Conservation (phyloP, 768 basidiomycete genomes). For the Scleroderma bovista region DNA sequence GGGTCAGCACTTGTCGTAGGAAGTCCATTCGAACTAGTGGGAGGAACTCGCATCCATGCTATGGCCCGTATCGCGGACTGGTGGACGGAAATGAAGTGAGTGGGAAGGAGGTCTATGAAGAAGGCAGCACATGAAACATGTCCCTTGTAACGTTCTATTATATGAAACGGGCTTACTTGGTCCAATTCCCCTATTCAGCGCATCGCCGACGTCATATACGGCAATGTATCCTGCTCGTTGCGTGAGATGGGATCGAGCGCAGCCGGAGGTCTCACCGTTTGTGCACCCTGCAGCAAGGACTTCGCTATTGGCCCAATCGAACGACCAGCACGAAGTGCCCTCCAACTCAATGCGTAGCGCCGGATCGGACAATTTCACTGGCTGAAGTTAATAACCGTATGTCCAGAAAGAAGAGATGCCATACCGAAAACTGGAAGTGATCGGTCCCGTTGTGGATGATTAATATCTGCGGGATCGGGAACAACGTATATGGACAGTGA, state of each 20-base stretch:
- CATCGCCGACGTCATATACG: conserved; percentile 48
- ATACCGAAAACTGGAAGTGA: conserved; percentile 45
- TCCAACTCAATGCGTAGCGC: conserved; percentile 68
- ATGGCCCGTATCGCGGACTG: conserved; percentile 76
- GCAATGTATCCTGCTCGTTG: conserved; percentile 44
- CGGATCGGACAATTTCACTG: conserved; percentile 60
- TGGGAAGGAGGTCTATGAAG: conserved; percentile 46
- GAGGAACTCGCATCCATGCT: conserved; percentile 69
- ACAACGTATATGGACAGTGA: conserved; percentile 72
- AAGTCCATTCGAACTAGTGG: conserved; percentile 41
- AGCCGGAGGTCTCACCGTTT: conserved; percentile 50
- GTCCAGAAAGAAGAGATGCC: conserved; percentile 11
- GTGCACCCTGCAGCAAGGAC: conserved; percentile 77
- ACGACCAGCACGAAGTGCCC: conserved; percentile 68
- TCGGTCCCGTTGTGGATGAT: conserved; percentile 19
- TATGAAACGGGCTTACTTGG: conserved; percentile 23
- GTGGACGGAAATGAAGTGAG: conserved; percentile 68
- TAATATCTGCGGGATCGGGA: conserved; percentile 66
- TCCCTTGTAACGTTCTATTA: not conserved
- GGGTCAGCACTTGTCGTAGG: conserved; percentile 52
- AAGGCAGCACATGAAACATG: not conserved
- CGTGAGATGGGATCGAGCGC: not conserved
- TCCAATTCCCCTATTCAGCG: conserved; percentile 30
- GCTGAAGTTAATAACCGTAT: not conserved
- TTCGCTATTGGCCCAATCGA: conserved; percentile 91